Evolutionary conservation across 2,329 filamentous ascomycete species (phyloP).

Genomic region (Hypoxylon sp.): DNA sequence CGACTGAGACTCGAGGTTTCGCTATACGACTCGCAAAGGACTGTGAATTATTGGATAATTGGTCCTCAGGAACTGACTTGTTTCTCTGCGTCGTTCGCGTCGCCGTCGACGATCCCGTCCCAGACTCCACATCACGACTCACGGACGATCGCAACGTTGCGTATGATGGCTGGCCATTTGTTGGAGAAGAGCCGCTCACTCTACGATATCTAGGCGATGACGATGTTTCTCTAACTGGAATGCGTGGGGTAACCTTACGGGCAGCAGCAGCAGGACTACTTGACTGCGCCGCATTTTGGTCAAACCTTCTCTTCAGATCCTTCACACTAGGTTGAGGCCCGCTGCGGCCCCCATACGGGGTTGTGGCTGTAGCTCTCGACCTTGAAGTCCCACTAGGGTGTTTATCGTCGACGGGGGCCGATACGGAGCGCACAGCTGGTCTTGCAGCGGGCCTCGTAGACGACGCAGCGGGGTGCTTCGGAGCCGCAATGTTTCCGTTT

Average conservation of each 20-base stretch:
- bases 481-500: slow-evolving; percentile 65
- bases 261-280: slow-evolving; percentile 51
- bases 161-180: slow-evolving; percentile 59
- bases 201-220: slow-evolving; percentile 55
- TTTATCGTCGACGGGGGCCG: slow-evolving; percentile 68
- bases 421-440: slow-evolving; percentile 66
- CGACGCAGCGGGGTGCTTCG: slow-evolving; percentile 63
- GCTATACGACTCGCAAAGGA: slow-evolving; percentile 73
- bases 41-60: slow-evolving; percentile 67
- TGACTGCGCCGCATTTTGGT: slow-evolving; percentile 66
- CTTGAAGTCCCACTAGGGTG: slow-evolving; percentile 52
- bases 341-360: slow-evolving; percentile 51
- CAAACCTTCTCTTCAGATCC: slow-evolving; percentile 84
- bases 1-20: slow-evolving; percentile 62
- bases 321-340: slow-evolving; percentile 77
- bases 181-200: slow-evolving; percentile 46
- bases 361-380: slow-evolving; percentile 52
- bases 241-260: slow-evolving; percentile 56
- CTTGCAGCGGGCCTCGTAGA: slow-evolving; percentile 60
- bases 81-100: slow-evolving; percentile 60
- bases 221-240: slow-evolving; percentile 55
- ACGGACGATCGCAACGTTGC: slow-evolving; percentile 58
- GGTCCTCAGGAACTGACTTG: slow-evolving; percentile 65
- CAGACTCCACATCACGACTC: slow-evolving; percentile 54
- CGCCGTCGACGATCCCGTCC: slow-evolving; percentile 50